Conservation (phyloP, 108 stramenopile species). For the Ochromonas danica region DNA sequence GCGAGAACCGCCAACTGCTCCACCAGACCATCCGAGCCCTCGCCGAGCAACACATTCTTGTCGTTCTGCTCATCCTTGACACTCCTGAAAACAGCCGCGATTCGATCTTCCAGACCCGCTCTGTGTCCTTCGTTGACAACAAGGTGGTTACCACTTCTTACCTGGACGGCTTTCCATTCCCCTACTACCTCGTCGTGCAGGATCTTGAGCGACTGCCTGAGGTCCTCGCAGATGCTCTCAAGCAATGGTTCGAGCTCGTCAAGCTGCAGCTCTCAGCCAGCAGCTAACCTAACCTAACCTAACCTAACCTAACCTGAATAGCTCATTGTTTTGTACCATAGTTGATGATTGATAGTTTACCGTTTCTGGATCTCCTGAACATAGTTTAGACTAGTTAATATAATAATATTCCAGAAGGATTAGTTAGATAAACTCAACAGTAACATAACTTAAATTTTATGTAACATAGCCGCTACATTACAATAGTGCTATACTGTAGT, state of each 20-base stretch:
- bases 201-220: conserved; percentile 85
- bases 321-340: too few species aligned
- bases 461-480: too few species aligned
- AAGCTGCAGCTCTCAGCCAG: conserved; percentile 54
- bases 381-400: too few species aligned
- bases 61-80: conserved; percentile 92
- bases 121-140: conserved; percentile 83
- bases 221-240: conserved; percentile 85
- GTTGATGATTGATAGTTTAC: too few species aligned
- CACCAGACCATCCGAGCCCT: conserved; percentile 80
- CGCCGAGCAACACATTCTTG: conserved; percentile 77
- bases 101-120: conserved; percentile 88
- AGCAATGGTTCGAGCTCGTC: conserved; percentile 96
- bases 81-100: conserved; percentile 67
- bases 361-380: too few species aligned
- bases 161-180: conserved; percentile 97
- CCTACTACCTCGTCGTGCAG: conserved; percentile 86
- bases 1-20: conserved; percentile 76
- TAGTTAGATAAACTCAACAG: too few species aligned
- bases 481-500: too few species aligned
- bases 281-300: too few species aligned
- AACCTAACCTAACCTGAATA: too few species aligned
- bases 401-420: too few species aligned
- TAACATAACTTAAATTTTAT: too few species aligned
- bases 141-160: conserved; percentile 78